Evolutionary conservation across 176 grass and related monocot genomes (phyloP), one percentile per base, ranked within the genome.

Genomic region (Aegilops speltoides): DNA sequence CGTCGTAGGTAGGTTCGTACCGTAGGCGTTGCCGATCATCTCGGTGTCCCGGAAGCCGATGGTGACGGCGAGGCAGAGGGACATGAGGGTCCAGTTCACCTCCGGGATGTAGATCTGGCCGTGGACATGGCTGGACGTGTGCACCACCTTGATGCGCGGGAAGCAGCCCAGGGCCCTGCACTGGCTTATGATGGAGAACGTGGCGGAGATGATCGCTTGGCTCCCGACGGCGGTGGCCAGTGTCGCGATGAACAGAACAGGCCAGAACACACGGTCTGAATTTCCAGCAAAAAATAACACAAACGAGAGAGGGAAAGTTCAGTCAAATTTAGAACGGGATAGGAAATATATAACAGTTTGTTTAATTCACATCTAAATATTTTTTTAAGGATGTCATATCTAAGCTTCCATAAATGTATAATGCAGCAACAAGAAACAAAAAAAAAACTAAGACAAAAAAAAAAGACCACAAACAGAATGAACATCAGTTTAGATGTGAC

Each of bases 81-180:
- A 77, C 95, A 98, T 90, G 66, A 98, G 87, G 4, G 46, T 54
- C 95, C 95, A 98, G 69, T 98, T 98, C 82, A 95, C 91, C 85
- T 98, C 95, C 29, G 95, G 91, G 79, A 98, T 95, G 93, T 98
- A 98, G 66, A 95, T 91, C 77, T 98, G 95, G 19, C 95, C 93
- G 3, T 95, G 89, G 74, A 98, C 86, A 64, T 90, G 90, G 78
- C 84, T 95, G 12, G 93, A 98, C 0, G 95, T 95, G 85, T 98
- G 95, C 68, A 98, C 77, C 5, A 95, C 92, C 83, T 91, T 98
- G 48, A 98, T 89, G 48, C 87, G 87, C 4, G 95, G 95, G 77
- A 98, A 98, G 52, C 95, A 98, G 54, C 95, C 89, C 41, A 98
- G 76, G 40, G 95, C 93, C 82, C 95, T 88, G 54, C 89, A 97